Evolutionary conservation across 768 basidiomycete genomes (phyloP).

Genomic region (Lentinula aciculospora): DNA sequence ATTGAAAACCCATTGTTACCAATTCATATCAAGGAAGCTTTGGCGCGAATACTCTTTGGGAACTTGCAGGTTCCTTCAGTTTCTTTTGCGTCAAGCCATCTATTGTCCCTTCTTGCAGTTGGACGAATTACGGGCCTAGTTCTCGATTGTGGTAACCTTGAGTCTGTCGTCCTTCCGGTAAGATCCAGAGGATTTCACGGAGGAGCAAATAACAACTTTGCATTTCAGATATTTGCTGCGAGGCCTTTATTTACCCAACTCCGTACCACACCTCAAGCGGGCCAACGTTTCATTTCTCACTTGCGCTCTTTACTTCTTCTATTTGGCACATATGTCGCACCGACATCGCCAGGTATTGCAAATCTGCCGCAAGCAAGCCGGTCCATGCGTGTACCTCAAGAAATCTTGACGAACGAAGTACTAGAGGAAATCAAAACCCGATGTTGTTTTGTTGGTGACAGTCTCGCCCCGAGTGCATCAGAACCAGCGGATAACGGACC

Average conservation of each 20-base stretch:
- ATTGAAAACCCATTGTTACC: slow-evolving; percentile 89
- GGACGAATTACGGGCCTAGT: slow-evolving; percentile 93
- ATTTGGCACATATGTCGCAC: slow-evolving; percentile 82
- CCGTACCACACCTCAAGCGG: slow-evolving; percentile 83
- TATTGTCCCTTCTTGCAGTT: slow-evolving; percentile 78
- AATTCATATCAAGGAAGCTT: slow-evolving; percentile 78
- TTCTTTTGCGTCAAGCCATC: slow-evolving; percentile 86
- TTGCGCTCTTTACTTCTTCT: slow-evolving; percentile 76
- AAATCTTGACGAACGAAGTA: slow-evolving; percentile 73
- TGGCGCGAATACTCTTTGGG: slow-evolving; percentile 83
- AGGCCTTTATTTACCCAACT: slow-evolving; percentile 82
- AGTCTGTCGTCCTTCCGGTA: slow-evolving; percentile 85
- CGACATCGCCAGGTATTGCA: slow-evolving; percentile 60
- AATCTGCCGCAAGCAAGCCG: slow-evolving; percentile 61
- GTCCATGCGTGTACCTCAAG: slow-evolving; percentile 65
- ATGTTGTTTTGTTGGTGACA: slow-evolving; percentile 79
- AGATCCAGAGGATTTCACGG: slow-evolving; percentile 18
- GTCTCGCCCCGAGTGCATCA: slow-evolving; percentile 34
- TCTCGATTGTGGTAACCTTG: slow-evolving; percentile 87
- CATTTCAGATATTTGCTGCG: slow-evolving; percentile 78
- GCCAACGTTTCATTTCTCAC: slow-evolving; percentile 73
- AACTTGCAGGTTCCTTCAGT: slow-evolving; percentile 91
- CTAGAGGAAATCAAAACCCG: slow-evolving; percentile 89
- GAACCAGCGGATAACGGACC: slow-evolving; percentile 22
- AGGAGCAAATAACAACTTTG: not conserved